A percentile compares a stretch with the other conserved stretches of the same genome.
These are phyloP conservation scores for Tulasnella sp. DNA, from an alignment of 768 basidiomycete species.

Conservation along the genomic window DNA sequence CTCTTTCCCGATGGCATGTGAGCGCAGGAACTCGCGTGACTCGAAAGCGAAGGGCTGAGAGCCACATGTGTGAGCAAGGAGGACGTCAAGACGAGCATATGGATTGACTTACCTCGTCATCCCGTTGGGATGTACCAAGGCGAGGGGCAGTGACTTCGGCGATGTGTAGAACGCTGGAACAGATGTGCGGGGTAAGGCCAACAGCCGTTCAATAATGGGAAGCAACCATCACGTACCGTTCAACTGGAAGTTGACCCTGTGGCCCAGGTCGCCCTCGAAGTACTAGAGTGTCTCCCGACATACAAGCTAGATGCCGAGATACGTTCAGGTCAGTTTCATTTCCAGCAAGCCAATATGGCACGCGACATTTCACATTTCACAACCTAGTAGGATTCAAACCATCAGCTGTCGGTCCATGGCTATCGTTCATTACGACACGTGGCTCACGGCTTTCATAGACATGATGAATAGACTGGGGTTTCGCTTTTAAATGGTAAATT, in stretches of 20 bases:
- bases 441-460: too few species aligned
- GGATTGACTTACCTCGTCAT: constrained; percentile 73
- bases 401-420: not conserved
- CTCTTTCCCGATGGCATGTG: constrained; percentile 80
- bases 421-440: too few species aligned
- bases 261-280: constrained; percentile 64
- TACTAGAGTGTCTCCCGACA: constrained; percentile 83
- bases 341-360: not conserved
- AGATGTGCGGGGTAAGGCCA: not conserved
- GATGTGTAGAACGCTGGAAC: constrained; percentile 68
- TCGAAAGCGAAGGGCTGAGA: constrained; percentile 80
- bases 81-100: not conserved
- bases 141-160: constrained; percentile 79
- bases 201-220: not conserved
- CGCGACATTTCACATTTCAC: constrained; percentile 1
- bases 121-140: constrained; percentile 66
- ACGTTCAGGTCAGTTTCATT: not conserved
- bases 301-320: constrained; percentile 45
- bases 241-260: constrained; percentile 82
- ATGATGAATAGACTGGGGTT: too few species aligned
- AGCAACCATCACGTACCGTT: constrained; percentile 44
- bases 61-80: not conserved
- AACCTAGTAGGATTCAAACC: not conserved
- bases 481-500: too few species aligned
- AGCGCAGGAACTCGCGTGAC: constrained; percentile 82